These are phyloP conservation scores for Ceratocystis alfenasii DNA, from an alignment of 2,329 filamentous ascomycete species.

Conservation along the genomic window DNA sequence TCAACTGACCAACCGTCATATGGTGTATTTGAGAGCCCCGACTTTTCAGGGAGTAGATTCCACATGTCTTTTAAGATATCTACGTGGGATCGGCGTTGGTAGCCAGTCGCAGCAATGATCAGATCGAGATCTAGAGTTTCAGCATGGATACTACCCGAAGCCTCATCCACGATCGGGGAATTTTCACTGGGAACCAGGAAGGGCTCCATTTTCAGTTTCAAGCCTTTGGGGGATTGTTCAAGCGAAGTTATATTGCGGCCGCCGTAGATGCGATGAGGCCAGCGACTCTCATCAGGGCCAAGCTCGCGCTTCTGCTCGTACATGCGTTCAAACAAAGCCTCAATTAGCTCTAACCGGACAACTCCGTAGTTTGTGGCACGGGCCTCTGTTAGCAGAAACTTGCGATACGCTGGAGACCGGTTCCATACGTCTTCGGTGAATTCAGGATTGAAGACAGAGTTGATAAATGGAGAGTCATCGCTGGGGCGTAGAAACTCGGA, in stretches of 20 bases:
- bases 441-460: constrained; percentile 89
- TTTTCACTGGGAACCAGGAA: constrained; percentile 17
- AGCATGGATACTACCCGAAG: constrained; percentile 27
- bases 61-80: constrained; percentile 58
- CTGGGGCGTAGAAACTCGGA: constrained; percentile 75
- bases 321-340: constrained; percentile 74
- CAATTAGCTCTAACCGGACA: constrained; percentile 79
- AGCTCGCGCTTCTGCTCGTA: constrained; percentile 72
- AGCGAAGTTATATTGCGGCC: constrained; percentile 54
- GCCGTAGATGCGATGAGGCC: constrained; percentile 71
- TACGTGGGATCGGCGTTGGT: constrained; percentile 65
- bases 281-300: constrained; percentile 54
- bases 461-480: constrained; percentile 94
- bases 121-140: constrained; percentile 66
- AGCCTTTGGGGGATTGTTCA: constrained; percentile 36
- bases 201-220: constrained; percentile 46
- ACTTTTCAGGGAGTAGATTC: constrained; percentile 47
- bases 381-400: constrained; percentile 51
- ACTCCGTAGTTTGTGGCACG: constrained; percentile 90
- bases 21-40: constrained; percentile 26
- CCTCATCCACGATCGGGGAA: constrained; percentile 32
- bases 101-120: constrained; percentile 79
- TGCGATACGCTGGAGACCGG: constrained; percentile 51
- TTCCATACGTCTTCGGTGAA: constrained; percentile 67
- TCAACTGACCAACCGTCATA: constrained; percentile 33